Evolutionary conservation across 2,329 filamentous ascomycete species (phyloP), one percentile per base, ranked within the genome.

Genomic region (Dichotomopilus funicola): DNA sequence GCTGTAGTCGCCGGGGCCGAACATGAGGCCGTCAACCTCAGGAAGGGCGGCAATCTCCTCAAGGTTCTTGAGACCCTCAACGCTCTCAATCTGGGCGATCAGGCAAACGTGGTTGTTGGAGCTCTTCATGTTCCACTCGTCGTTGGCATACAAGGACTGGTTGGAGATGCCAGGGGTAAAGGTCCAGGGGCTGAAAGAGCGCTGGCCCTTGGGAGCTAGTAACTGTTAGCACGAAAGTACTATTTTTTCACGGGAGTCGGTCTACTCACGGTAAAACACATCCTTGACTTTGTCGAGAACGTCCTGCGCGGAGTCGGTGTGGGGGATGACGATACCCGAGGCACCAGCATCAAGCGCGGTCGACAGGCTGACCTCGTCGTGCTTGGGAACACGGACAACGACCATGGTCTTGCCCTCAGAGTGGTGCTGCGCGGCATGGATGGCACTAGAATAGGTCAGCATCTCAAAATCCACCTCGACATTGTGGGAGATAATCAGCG

Each of bases 271-370:
- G 53, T 61, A 63, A 42, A 59, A 64, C 4, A 60, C 43, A 19
- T 53, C 51, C 43, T 53, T 53, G 44, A 53, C 44, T 13, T 53
- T 56, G 9, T 63, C 53, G 38, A 46, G 55, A 12, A 65, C 55
- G 11, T 65, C 62, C n/a, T 63, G 49, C 12, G 49, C 63, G 33
- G 40, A 57, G 41, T 65, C 62, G 35, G 48, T 56, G 54, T 65
- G 62, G 19, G 63, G 62, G 44, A 65, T 57, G 7, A 63, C 58
- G 46, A 65, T 58, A 12, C 49, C 63, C 3, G 61, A 33, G 7
- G 61, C 59, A 19, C 62, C 63, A 4, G 63, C 62, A 46, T 65
- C 63, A 35, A 65, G 55, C 10, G 62, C 60, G 2, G 62, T 62
- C 8, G 57, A 47, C 50, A 63, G 40, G 54, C 48, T 54, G 54